phyloP scores from a whole-genome alignment of 495 filamentous ascomycete genomes.

The Hypoxylon trugodes region DNA sequence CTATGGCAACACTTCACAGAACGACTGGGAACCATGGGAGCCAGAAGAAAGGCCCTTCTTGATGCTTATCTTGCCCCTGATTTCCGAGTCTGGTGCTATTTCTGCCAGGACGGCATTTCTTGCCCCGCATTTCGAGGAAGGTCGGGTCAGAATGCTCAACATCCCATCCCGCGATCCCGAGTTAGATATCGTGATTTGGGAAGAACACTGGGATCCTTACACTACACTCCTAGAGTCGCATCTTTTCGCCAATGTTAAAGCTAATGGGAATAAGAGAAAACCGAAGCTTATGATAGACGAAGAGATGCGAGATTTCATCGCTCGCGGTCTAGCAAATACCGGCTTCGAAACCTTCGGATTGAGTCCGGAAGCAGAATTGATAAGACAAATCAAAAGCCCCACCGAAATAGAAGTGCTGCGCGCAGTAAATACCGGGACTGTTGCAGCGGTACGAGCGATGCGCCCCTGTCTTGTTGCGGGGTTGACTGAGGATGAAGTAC shows the following conservation, averaged over 20 bases:
- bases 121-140: conserved; percentile 62
- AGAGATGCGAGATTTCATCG: conserved; percentile 65
- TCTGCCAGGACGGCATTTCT: conserved; percentile 60
- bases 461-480: conserved; percentile 60
- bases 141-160: conserved; percentile 58
- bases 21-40: conserved; percentile 67
- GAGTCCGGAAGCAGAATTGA: conserved; percentile 56
- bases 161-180: conserved; percentile 56
- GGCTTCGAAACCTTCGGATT: conserved; percentile 61
- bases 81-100: conserved; percentile 45
- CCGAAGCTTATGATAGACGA: conserved; percentile 64
- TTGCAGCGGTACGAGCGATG: conserved; percentile 63
- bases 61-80: conserved; percentile 58
- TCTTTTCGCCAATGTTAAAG: conserved; percentile 27
- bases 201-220: conserved; percentile 68
- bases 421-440: conserved; percentile 66
- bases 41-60: conserved; percentile 66
- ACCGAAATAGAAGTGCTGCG: conserved; percentile 60
- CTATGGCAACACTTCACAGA: conserved; percentile 63
- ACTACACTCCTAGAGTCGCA: conserved; percentile 51
- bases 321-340: conserved; percentile 53
- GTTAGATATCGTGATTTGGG: conserved; percentile 59
- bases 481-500: conserved; percentile 61
- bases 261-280: background rate
- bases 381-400: conserved; percentile 59